phyloP scores from a whole-genome alignment of 345 rosid genomes.

The Aquilaria yunnanensis region DNA sequence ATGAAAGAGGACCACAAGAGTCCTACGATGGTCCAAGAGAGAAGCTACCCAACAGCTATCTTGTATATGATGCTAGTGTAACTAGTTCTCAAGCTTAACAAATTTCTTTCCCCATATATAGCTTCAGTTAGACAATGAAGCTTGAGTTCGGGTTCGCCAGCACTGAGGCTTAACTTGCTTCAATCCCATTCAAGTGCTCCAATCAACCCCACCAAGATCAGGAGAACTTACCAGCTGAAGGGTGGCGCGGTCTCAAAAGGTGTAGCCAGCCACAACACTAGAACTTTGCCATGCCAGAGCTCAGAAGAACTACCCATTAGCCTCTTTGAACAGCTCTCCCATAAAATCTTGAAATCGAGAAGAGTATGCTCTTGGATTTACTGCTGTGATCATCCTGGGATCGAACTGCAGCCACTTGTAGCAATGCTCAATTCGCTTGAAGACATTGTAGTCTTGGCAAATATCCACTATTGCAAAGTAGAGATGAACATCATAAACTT shows the following conservation, averaged over 20 bases:
- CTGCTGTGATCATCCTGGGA: slow-evolving; percentile 47
- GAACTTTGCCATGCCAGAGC: slow-evolving; percentile 8
- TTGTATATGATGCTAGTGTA: background rate
- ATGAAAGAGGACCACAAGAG: background rate
- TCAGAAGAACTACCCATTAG: slow-evolving; percentile 18
- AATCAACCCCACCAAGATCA: background rate
- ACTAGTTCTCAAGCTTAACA: background rate
- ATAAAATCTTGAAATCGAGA: slow-evolving; percentile 45
- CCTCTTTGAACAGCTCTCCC: slow-evolving; percentile 27
- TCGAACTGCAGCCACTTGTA: slow-evolving; percentile 46
- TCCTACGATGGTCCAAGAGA: background rate
- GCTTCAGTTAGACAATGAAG: background rate
- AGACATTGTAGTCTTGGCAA: slow-evolving; percentile 35
- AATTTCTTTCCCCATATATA: too few species aligned
- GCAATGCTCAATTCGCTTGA: slow-evolving; percentile 45
- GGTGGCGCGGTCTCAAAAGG: background rate
- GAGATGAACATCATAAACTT: slow-evolving; percentile 32
- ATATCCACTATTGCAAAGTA: slow-evolving; percentile 42
- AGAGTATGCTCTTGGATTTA: slow-evolving; percentile 43
- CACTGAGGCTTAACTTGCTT: background rate
- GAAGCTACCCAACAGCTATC: background rate
- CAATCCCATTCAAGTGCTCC: background rate
- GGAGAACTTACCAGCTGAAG: background rate
- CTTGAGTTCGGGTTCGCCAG: background rate
- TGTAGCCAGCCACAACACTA: too few species aligned